Evolutionary conservation across 768 basidiomycete genomes (phyloP).

Genomic region (Podaxis sp.): DNA sequence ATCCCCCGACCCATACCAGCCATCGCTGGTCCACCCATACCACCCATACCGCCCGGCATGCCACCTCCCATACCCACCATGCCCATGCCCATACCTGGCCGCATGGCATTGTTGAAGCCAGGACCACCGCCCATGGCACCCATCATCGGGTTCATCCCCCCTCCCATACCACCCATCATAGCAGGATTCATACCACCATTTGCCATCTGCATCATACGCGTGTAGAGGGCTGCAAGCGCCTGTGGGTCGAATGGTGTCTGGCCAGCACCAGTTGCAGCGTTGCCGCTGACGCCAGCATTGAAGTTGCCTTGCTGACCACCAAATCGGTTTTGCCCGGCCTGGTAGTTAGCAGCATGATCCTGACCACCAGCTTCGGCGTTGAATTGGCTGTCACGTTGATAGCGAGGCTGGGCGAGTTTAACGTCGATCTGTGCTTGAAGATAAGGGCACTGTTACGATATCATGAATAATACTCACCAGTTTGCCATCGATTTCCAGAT

Average conservation of each 20-base stretch:
- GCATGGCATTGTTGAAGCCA: slow-evolving; percentile 30
- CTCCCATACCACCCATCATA: slow-evolving; percentile 54
- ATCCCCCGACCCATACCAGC: slow-evolving; percentile 26
- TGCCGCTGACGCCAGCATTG: slow-evolving; percentile 22
- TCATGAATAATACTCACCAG: slow-evolving; percentile 52
- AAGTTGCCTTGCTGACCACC: slow-evolving; percentile 36
- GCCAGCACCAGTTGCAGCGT: slow-evolving; percentile 28
- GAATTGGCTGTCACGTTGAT: slow-evolving; percentile 63
- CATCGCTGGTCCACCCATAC: slow-evolving; percentile 19
- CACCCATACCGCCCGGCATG: slow-evolving; percentile 36
- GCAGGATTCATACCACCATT: slow-evolving; percentile 53
- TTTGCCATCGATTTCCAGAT: slow-evolving; percentile 93
- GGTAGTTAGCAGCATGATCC: slow-evolving; percentile 13
- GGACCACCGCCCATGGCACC: slow-evolving; percentile 35
- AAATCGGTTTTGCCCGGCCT: slow-evolving; percentile 13
- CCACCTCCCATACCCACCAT: slow-evolving; percentile 42
- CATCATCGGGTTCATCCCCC: slow-evolving; percentile 35
- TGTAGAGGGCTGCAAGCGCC: slow-evolving; percentile 88
- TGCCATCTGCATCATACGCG: slow-evolving; percentile 90
- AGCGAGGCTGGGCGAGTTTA: slow-evolving; percentile 91
- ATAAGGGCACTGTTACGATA: not conserved
- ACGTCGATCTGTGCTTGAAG: slow-evolving; percentile 79
- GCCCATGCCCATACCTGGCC: slow-evolving; percentile 33
- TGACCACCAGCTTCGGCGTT: slow-evolving; percentile 36
- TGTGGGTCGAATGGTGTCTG: slow-evolving; percentile 85